Evolutionary conservation across 768 basidiomycete species (phyloP).

Genomic region (Mrakia frigida): DNA sequence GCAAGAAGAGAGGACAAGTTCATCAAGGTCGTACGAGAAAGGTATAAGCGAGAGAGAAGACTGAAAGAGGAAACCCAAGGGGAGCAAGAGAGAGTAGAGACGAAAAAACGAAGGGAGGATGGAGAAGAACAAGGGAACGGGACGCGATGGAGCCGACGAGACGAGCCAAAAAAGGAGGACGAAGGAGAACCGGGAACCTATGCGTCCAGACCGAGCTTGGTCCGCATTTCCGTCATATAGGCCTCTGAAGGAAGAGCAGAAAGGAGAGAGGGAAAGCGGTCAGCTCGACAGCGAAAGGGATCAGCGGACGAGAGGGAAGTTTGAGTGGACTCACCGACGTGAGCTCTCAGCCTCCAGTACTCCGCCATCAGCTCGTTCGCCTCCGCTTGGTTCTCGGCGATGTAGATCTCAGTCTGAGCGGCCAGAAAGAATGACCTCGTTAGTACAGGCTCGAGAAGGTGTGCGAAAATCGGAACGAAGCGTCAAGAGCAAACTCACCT

Average conservation of each 20-base stretch:
- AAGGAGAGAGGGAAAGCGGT: too few relatives aligned
- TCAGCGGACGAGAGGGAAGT: background rate
- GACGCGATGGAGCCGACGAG: background rate
- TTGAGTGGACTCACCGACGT: conserved; percentile 54
- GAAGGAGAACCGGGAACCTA: background rate
- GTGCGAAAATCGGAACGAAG: conserved; percentile 3
- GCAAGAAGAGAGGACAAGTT: too few relatives aligned
- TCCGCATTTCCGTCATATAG: conserved; percentile 26
- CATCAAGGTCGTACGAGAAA: background rate
- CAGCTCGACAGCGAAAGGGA: background rate
- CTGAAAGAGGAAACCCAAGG: background rate
- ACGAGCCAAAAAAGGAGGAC: background rate
- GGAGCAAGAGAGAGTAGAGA: background rate
- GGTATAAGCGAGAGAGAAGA: too few relatives aligned
- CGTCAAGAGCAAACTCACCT: conserved; percentile 47
- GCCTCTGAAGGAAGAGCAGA: background rate
- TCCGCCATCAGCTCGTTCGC: conserved; percentile 74
- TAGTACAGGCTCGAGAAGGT: background rate
- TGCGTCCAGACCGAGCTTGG: conserved; percentile 27
- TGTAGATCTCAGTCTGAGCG: conserved; percentile 65
- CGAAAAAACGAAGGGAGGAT: background rate
- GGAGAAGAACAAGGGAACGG: background rate
- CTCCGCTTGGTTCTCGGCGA: conserved; percentile 67
- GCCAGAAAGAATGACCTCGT: too few relatives aligned
- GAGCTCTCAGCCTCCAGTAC: conserved; percentile 74